Percentiles rank a stretch among this genome's conserved stretches.
phyloP scores from a whole-genome alignment of 345 rosid genomes.

The Camelina laxa region DNA sequence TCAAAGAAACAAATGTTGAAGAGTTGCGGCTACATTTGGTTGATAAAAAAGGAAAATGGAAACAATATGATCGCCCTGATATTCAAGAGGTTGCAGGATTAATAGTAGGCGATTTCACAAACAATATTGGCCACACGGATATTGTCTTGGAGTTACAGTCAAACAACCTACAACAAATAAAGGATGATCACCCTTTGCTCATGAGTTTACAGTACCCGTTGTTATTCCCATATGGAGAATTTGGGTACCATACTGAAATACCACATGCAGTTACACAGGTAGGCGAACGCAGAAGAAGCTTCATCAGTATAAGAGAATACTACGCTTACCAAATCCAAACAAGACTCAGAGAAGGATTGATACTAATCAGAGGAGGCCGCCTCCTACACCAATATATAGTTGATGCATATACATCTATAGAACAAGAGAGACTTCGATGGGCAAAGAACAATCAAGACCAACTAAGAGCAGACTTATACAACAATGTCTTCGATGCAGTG shows the following conservation, averaged over 20 bases:
- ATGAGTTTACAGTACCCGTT: slow-evolving; percentile 2
- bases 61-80: not conserved
- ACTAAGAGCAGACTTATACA: not conserved
- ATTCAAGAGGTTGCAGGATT: not conserved
- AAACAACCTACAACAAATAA: not conserved
- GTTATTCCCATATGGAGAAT: not conserved
- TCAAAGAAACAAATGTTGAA: not conserved
- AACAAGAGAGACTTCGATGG: not conserved
- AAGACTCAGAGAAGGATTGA: not conserved
- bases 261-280: not conserved
- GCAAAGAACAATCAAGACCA: not conserved
- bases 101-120: not conserved
- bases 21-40: not conserved
- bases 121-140: not conserved
- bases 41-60: not conserved
- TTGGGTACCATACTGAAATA: not conserved
- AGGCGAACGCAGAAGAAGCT: not conserved
- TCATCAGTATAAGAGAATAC: not conserved
- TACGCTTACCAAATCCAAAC: not conserved
- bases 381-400: not conserved
- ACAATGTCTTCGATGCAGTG: not conserved
- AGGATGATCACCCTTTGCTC: not conserved
- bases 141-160: not conserved
- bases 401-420: not conserved
- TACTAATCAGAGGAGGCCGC: not conserved